A percentile compares a stretch with the other conserved stretches of the same genome.
These are phyloP conservation scores for Didymella arachidicola DNA, from an alignment of 2,329 filamentous ascomycete genomes.

Conservation along the genomic window DNA sequence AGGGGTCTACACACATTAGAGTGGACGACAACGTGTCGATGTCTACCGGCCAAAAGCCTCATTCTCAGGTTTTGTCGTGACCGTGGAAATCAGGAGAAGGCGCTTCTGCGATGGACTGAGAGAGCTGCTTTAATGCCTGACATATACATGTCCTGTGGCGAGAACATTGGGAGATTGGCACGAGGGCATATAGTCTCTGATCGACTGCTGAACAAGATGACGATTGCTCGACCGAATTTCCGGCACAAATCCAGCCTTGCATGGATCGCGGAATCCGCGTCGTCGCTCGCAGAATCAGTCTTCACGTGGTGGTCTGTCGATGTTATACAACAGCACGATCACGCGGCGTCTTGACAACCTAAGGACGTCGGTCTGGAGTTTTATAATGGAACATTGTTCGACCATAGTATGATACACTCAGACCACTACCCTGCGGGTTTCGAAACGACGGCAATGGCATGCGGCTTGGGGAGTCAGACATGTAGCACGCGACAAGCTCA, in stretches of 20 bases:
- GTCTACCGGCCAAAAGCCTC: background rate
- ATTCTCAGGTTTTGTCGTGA: background rate
- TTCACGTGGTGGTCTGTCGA: background rate
- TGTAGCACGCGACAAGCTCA: slow-evolving; percentile 8
- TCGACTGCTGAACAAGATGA: background rate
- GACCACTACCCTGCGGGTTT: background rate
- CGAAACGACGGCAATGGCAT: slow-evolving; percentile 9
- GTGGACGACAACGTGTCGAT: background rate
- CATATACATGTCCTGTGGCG: background rate
- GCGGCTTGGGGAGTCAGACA: background rate
- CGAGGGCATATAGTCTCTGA: background rate
- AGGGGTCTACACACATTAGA: background rate
- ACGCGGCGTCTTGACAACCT: background rate
- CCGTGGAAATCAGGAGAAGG: background rate
- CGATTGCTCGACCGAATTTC: background rate
- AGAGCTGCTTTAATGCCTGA: background rate
- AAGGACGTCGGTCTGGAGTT: background rate
- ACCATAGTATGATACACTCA: background rate
- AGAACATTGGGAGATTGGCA: background rate
- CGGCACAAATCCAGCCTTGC: background rate
- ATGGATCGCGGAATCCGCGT: background rate
- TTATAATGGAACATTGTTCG: background rate
- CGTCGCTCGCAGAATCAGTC: background rate
- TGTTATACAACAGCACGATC: background rate
- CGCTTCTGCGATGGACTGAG: background rate